A percentile compares a stretch with the other conserved stretches of the same genome.
These are phyloP conservation scores for Tolypocladium ovalisporum DNA, from an alignment of 2,329 filamentous ascomycete genomes.

Conservation along the genomic window DNA sequence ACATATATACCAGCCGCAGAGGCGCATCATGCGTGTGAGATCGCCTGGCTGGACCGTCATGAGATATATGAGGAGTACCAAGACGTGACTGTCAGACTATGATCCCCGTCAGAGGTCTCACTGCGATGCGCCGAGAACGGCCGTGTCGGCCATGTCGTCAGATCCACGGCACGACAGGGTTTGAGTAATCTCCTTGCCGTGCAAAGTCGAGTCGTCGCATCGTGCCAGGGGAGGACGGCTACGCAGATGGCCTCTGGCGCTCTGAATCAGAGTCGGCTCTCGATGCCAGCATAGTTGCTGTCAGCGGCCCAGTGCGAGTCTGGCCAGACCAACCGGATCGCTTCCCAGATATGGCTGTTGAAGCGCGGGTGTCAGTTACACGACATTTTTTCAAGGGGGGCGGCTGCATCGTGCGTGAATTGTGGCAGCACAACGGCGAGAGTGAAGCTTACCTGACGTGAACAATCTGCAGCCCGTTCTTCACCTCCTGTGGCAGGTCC, in stretches of 20 bases:
- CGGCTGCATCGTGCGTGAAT: not conserved
- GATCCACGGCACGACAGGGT: not conserved
- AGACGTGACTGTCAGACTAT: not conserved
- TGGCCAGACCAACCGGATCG: constrained; percentile 83
- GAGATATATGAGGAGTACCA: not conserved
- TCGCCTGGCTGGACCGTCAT: not conserved
- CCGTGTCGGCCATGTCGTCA: not conserved
- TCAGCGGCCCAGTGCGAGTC: constrained; percentile 75
- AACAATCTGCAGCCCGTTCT: constrained; percentile 75
- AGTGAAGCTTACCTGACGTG: constrained; percentile 61
- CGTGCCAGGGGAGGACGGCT: not conserved
- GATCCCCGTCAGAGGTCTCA: not conserved
- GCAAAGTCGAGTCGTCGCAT: not conserved
- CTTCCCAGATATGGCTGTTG: constrained; percentile 82
- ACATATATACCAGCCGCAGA: not conserved
- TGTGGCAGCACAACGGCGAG: not conserved
- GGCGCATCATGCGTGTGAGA: not conserved
- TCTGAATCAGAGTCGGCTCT: constrained; percentile 60
- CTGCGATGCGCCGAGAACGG: not conserved
- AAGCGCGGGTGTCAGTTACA: constrained; percentile 19
- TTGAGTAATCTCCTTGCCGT: not conserved
- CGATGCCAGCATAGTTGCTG: constrained; percentile 54
- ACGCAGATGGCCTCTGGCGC: not conserved
- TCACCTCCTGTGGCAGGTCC: constrained; percentile 84
- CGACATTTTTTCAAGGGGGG: not conserved